Percentiles rank a stretch among this genome's conserved stretches.
Evolutionary conservation across 2,329 filamentous ascomycete genomes (phyloP).

Genomic region (Fusarium sp.): DNA sequence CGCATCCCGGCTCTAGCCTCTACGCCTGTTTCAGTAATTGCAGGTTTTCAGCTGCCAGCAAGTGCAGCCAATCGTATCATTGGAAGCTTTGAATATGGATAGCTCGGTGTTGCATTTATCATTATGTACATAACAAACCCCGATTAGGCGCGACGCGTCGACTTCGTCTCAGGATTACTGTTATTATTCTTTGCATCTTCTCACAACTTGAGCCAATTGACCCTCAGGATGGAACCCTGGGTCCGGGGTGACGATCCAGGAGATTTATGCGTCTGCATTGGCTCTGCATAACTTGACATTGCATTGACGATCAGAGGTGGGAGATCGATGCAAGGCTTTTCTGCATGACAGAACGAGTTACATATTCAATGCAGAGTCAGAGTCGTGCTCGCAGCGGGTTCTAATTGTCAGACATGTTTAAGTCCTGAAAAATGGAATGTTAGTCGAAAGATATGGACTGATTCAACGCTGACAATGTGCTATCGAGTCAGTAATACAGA

Average conservation of each 20-base stretch:
- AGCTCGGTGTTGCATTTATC: slow-evolving; percentile 4
- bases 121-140: slow-evolving; percentile 13
- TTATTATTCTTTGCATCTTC: slow-evolving; percentile 6
- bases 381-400: slow-evolving; percentile 2
- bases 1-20: slow-evolving; percentile 41
- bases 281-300: slow-evolving; percentile 43
- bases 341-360: slow-evolving; percentile 42
- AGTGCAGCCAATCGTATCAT: slow-evolving; percentile 35
- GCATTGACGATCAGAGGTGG: slow-evolving; percentile 45
- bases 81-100: slow-evolving; percentile 23
- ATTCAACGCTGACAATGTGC: slow-evolving; percentile 11
- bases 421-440: slow-evolving; percentile 12
- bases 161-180: slow-evolving; percentile 23
- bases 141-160: slow-evolving; percentile 36
- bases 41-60: slow-evolving; percentile 34
- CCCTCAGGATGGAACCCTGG: background rate
- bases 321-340: slow-evolving; percentile 45
- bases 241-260: slow-evolving; percentile 12
- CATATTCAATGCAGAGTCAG: slow-evolving; percentile 19
- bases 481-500: background rate
- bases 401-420: background rate
- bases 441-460: slow-evolving; percentile 12
- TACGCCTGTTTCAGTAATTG: slow-evolving; percentile 39
- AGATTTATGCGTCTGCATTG: slow-evolving; percentile 32
- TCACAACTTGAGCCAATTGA: slow-evolving; percentile 17